Conservation (phyloP, 1,139 yeast genomes). For the Diutina ranongensis region DNA sequence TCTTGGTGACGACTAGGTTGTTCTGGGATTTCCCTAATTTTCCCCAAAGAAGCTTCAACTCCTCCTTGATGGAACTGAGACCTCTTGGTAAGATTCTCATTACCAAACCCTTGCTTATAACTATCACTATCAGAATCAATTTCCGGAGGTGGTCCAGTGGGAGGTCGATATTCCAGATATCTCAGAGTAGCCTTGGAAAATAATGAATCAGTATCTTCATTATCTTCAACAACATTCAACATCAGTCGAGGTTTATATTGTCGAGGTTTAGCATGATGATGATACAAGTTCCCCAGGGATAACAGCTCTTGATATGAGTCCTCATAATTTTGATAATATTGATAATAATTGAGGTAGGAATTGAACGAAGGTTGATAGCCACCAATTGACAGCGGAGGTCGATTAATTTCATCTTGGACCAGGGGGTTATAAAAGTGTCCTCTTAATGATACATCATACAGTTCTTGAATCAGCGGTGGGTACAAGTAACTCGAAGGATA, state of each 20-base stretch:
- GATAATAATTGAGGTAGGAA: constrained; percentile 3
- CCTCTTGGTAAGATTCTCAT: neutral
- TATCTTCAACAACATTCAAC: neutral
- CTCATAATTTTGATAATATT: neutral
- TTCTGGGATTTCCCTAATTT: no score
- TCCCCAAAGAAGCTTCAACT: no score
- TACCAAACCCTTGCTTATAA: constrained; percentile 2
- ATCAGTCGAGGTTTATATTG: no score
- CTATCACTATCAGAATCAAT: neutral
- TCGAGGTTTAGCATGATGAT: neutral
- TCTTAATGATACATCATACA: neutral
- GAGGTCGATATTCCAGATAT: neutral
- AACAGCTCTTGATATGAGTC: constrained; percentile 2
- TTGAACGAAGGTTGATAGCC: constrained; percentile 1
- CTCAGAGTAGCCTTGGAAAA: neutral
- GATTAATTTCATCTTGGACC: neutral
- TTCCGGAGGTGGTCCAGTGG: neutral
- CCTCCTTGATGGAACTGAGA: neutral
- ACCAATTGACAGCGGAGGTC: neutral
- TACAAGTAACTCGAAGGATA: neutral
- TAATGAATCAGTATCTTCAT: neutral
- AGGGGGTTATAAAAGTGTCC: neutral
- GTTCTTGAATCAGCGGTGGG: constrained; percentile 1
- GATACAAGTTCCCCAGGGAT: neutral
- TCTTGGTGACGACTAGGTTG: no score